These are phyloP conservation scores for Phytophthora pini DNA, from an alignment of 352 stramenopile species.

Conservation along the genomic window DNA sequence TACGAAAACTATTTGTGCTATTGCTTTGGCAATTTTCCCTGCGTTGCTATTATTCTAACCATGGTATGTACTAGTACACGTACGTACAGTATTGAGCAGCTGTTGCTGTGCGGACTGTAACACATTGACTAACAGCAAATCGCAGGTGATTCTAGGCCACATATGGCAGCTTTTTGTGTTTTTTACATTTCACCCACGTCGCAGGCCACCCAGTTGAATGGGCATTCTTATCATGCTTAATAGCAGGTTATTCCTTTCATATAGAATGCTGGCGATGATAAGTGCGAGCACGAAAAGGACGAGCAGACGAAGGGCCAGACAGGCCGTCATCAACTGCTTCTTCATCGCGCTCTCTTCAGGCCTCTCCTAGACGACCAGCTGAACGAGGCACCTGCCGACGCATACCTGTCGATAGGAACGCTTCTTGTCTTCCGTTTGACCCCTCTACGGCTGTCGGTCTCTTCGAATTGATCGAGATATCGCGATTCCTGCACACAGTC, in stretches of 20 bases:
- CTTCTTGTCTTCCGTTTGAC: constrained; percentile 8
- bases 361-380: constrained; percentile 18
- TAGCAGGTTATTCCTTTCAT: not conserved
- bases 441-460: not conserved
- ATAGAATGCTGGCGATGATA: not conserved
- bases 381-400: not conserved
- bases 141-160: not conserved
- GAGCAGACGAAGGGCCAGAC: constrained; percentile 30
- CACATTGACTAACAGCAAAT: not conserved
- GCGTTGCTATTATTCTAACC: too few relatives aligned
- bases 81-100: too few relatives aligned
- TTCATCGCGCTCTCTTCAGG: constrained; percentile 14
- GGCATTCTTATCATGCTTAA: not conserved
- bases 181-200: not conserved
- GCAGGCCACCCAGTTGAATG: not conserved
- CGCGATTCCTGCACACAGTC: constrained; percentile 5
- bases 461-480: constrained; percentile 25
- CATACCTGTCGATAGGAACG: not conserved
- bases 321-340: constrained; percentile 13
- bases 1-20: too few relatives aligned
- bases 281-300: constrained; percentile 27
- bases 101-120: not conserved
- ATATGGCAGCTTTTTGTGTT: not conserved
- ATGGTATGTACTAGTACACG: too few relatives aligned
- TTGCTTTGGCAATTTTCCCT: too few relatives aligned